Evolutionary conservation across 163 green algal genomes (phyloP).

Genomic region (Trebouxia gelatinosa): DNA sequence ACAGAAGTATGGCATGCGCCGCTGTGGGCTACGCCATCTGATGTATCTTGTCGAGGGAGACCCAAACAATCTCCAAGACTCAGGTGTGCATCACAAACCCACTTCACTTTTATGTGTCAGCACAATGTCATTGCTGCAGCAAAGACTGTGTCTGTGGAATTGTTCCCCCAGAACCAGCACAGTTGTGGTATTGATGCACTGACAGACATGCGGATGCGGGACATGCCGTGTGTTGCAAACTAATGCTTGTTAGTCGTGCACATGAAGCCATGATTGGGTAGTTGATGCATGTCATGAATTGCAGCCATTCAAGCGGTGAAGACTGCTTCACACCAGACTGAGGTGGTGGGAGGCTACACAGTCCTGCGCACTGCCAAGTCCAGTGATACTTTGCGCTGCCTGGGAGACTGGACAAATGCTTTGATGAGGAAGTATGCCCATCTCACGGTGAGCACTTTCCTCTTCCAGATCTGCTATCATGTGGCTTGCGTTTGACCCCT

Average conservation of each 20-base stretch:
- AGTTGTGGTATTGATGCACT: too few species aligned
- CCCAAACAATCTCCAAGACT: slow-evolving; percentile 35
- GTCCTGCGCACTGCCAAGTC: slow-evolving; percentile 49
- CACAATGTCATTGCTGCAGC: background rate
- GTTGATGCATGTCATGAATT: too few species aligned
- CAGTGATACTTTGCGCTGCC: slow-evolving; percentile 1
- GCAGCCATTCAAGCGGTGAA: slow-evolving; percentile 39
- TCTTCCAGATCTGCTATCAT: too few species aligned
- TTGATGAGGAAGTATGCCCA: slow-evolving; percentile 39
- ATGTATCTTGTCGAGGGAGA: slow-evolving; percentile 79
- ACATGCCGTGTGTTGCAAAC: background rate
- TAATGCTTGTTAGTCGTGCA: background rate
- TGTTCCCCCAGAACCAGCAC: too few species aligned
- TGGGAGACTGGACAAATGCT: background rate
- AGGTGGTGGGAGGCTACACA: slow-evolving; percentile 62
- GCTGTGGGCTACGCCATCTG: slow-evolving; percentile 59
- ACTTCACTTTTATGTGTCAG: slow-evolving; percentile 2
- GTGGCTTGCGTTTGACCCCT: too few species aligned
- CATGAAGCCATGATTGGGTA: slow-evolving; percentile 6
- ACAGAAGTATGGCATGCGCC: slow-evolving; percentile 74
- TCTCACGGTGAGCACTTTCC: slow-evolving; percentile 8
- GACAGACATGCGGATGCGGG: too few species aligned
- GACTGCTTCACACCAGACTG: slow-evolving; percentile 39
- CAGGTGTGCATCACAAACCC: background rate
- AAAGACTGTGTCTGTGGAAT: too few species aligned